These are phyloP conservation scores for Pythium diclinum DNA, from an alignment of 352 stramenopile species.

Conservation along the genomic window DNA sequence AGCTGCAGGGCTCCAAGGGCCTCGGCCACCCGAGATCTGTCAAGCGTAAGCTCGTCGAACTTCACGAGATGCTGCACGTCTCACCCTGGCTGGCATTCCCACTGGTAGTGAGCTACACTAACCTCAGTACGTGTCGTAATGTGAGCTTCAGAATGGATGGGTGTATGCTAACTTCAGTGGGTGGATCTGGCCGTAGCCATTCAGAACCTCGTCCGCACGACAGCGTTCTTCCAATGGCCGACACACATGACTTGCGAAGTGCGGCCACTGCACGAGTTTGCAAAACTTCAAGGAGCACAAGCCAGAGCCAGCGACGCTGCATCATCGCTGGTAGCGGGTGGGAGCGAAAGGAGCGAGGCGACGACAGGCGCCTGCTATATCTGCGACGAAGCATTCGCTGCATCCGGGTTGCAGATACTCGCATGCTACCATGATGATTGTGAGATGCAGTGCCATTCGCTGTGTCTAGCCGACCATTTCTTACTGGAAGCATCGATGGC, in stretches of 20 bases:
- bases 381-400: constrained; percentile 35
- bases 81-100: constrained; percentile 43
- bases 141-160: not conserved
- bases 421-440: constrained; percentile 47
- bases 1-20: constrained; percentile 34
- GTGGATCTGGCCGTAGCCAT: constrained; percentile 21
- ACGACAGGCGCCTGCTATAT: constrained; percentile 35
- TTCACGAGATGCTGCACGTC: constrained; percentile 63
- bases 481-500: constrained; percentile 26
- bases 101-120: constrained; percentile 56
- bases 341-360: not conserved
- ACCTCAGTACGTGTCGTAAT: constrained; percentile 25
- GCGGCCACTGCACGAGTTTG: constrained; percentile 28
- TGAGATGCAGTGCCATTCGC: constrained; percentile 38
- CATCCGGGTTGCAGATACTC: constrained; percentile 16
- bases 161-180: not conserved
- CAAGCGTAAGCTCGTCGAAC: constrained; percentile 67
- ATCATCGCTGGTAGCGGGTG: constrained; percentile 1
- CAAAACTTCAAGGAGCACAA: constrained; percentile 11
- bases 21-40: constrained; percentile 53
- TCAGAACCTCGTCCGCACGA: constrained; percentile 33
- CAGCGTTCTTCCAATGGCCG: constrained; percentile 35
- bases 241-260: constrained; percentile 43
- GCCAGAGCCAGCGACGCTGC: not conserved
- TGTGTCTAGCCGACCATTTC: constrained; percentile 60